phyloP scores from a whole-genome alignment of 164 flowering plant genomes.

The Santalum album region DNA sequence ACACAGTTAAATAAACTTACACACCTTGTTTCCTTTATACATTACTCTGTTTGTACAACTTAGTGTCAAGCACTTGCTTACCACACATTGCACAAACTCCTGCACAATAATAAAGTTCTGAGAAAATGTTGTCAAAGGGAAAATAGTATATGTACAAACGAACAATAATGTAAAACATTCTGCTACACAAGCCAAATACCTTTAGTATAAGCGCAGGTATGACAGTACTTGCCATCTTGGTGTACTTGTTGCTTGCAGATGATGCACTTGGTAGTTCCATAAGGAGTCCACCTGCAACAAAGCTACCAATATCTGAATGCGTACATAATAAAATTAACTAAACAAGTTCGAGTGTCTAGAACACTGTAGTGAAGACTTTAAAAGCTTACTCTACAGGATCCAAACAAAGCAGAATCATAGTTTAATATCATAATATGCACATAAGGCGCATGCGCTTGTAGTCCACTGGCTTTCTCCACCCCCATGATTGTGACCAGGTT shows the following conservation, averaged over 20 bases:
- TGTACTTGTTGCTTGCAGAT: slow-evolving; percentile 99
- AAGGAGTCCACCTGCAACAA: slow-evolving; percentile 95
- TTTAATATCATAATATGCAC: too few species aligned
- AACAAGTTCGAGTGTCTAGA: too few species aligned
- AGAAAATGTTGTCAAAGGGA: not conserved
- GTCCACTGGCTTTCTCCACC: too few species aligned
- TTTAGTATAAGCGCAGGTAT: slow-evolving; percentile 91
- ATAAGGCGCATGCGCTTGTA: too few species aligned
- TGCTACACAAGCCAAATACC: slow-evolving; percentile 29
- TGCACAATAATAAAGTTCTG: slow-evolving; percentile 24
- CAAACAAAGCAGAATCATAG: too few species aligned
- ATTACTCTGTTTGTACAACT: slow-evolving; percentile 83
- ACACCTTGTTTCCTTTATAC: too few species aligned
- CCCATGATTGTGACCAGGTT: too few species aligned
- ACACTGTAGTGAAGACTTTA: too few species aligned
- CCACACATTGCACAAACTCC: slow-evolving; percentile 99
- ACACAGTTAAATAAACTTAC: too few species aligned
- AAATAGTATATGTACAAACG: not conserved
- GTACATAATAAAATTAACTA: too few species aligned
- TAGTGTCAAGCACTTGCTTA: slow-evolving; percentile 90
- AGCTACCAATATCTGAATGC: not conserved
- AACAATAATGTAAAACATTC: not conserved
- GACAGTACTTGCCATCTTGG: slow-evolving; percentile 90
- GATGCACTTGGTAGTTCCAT: slow-evolving; percentile 77
- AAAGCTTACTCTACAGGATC: too few species aligned